Evolutionary conservation across 495 filamentous ascomycete species (phyloP).

Genomic region (Aspergillus steynii): DNA sequence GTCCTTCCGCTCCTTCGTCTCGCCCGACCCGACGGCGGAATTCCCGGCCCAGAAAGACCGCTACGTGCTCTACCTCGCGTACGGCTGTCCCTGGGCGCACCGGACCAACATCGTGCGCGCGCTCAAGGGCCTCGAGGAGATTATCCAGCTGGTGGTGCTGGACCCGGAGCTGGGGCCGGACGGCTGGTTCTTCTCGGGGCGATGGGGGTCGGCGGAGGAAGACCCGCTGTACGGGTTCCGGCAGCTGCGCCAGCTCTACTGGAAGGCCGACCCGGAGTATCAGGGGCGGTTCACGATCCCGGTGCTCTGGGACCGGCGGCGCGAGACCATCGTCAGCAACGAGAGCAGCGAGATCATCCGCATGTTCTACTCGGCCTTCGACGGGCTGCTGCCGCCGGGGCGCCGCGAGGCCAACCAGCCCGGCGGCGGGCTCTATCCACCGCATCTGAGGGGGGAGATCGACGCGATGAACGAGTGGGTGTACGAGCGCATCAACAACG

Average conservation of each 20-base stretch:
- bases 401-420: constrained; percentile 46
- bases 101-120: constrained; percentile 71
- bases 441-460: constrained; percentile 52
- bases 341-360: constrained; percentile 83
- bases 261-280: constrained; percentile 66
- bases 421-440: constrained; percentile 56
- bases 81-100: constrained; percentile 83
- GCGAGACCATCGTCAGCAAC: constrained; percentile 75
- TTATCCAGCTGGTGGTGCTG: constrained; percentile 68
- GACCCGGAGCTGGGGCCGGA: constrained; percentile 65
- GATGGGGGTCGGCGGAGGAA: constrained; percentile 51
- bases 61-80: constrained; percentile 78
- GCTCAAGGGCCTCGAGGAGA: constrained; percentile 76
- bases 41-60: constrained; percentile 75
- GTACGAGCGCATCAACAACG: constrained; percentile 66
- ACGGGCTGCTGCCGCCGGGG: constrained; percentile 54
- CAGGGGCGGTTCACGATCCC: constrained; percentile 78
- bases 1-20: constrained; percentile 50
- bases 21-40: constrained; percentile 51
- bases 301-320: constrained; percentile 73
- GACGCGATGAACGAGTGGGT: constrained; percentile 66
- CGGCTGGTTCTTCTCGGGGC: constrained; percentile 74
- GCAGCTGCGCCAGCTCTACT: constrained; percentile 71
- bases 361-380: constrained; percentile 63
- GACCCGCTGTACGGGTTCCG: constrained; percentile 68